Conservation (phyloP, 306 rosid genomes). For the Quercus gilva region DNA sequence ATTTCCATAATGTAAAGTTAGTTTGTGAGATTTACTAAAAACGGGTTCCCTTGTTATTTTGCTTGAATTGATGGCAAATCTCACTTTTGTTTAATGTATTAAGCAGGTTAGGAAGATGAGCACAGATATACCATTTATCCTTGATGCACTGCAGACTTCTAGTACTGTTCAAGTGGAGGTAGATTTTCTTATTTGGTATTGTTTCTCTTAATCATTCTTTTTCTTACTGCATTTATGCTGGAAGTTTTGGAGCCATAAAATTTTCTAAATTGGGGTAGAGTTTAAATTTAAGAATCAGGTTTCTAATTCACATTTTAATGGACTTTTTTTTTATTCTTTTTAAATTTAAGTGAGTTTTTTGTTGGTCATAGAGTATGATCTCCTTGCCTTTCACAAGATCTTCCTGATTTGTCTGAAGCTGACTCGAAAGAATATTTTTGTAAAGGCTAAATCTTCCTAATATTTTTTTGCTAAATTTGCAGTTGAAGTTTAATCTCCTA, state of each 20-base stretch:
- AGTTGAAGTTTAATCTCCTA: not conserved
- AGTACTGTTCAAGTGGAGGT: conserved; percentile 82
- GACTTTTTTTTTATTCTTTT: not conserved
- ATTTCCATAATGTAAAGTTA: conserved; percentile 1
- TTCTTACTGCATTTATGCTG: conserved; percentile 5
- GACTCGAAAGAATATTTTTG: not conserved
- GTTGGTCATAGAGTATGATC: not conserved
- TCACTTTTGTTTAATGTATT: not conserved
- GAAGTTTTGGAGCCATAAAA: not conserved
- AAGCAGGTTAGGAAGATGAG: conserved; percentile 77
- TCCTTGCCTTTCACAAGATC: not conserved
- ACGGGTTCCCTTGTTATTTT: not conserved
- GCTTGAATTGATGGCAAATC: not conserved
- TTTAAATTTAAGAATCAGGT: not conserved
- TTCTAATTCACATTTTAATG: not conserved
- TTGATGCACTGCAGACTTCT: conserved; percentile 78
- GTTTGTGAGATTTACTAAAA: conserved; percentile 8
- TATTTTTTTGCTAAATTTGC: not conserved
- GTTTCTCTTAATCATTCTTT: not conserved
- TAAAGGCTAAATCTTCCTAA: not conserved
- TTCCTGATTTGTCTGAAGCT: not conserved
- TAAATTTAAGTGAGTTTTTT: not conserved
- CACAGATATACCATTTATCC: conserved; percentile 68
- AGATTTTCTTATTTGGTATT: conserved; percentile 18
- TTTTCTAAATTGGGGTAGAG: not conserved